Evolutionary conservation across 106 monocot species (phyloP), one percentile per base, ranked within the genome.

Genomic region (Acorus calamus): DNA sequence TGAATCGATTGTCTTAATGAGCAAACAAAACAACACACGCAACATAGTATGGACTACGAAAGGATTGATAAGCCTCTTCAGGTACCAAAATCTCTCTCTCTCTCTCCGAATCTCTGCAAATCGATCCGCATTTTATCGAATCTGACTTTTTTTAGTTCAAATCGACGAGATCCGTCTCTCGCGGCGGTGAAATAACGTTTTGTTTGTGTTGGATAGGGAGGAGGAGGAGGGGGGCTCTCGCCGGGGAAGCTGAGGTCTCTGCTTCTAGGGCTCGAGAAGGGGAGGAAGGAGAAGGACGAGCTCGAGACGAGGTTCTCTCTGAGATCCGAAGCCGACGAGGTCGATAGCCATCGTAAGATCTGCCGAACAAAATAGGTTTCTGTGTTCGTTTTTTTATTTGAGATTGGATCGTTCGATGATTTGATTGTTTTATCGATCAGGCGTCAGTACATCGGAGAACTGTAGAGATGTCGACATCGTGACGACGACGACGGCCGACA

Each of bases 181-280:
- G n/a, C n/a, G n/a, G n/a, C 4, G 11, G 14, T 50, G 5, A 3
- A 47, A 53, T 47, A 3, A 2, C 46, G 47, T 43, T 4, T 47
- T 41, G 62, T 10, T 60, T n/a, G 6, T 71, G 47, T 59, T 55
- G 9, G 61, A 83, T 28, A 28, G 28, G 28, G 28, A 28, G 28
- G 28, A 28, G 28, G 28, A 28, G 28, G 28, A 28, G 28, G 76
- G 4, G 81, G 84, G 11, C 71, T 88, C 54, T 84, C 88, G 9
- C 88, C 88, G 3, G 60, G 66, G 11, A 89, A 82, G 71, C 82
- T 82, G 10, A 73, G 83, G 4, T 71, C 85, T 12, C 78, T 83
- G 78, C 91, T 84, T 49, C 71, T 83, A 3, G 82, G 88, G 45
- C 57, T 80, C 45, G 87, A 88, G 67, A 79, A 79, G 78, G 66